These are phyloP conservation scores for Carex scoparia DNA, from an alignment of 176 grass and related monocot genomes.

Conservation along the genomic window DNA sequence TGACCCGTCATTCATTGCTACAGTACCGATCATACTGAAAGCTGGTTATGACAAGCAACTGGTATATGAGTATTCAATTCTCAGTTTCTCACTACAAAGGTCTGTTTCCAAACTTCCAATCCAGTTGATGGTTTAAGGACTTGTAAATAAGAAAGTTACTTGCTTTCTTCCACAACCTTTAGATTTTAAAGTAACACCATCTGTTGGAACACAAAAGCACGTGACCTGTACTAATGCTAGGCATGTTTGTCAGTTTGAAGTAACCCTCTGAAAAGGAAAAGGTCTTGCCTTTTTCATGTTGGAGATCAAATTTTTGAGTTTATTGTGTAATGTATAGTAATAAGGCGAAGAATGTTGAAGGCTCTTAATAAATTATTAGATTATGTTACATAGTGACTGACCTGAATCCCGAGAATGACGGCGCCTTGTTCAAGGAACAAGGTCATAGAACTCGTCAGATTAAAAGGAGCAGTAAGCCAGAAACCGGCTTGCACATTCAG, in stretches of 20 bases:
- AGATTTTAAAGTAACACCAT: neutral
- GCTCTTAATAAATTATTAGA: neutral
- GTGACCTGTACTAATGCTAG: neutral
- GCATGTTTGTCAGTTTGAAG: neutral
- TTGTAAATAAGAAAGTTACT: neutral
- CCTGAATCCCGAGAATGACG: slow-evolving; percentile 70
- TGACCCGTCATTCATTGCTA: neutral
- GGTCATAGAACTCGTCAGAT: slow-evolving; percentile 85
- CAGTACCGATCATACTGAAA: neutral
- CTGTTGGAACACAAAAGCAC: neutral
- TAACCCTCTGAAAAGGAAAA: neutral
- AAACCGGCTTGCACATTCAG: slow-evolving; percentile 50
- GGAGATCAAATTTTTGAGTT: neutral
- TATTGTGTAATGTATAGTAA: neutral
- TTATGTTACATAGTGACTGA: slow-evolving; percentile 23
- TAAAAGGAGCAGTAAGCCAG: slow-evolving; percentile 90
- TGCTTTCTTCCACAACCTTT: neutral
- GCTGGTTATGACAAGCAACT: too few species aligned
- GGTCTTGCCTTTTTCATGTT: neutral
- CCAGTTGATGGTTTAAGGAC: neutral
- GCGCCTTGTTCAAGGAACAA: slow-evolving; percentile 73
- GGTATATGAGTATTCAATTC: neutral
- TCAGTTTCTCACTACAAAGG: neutral
- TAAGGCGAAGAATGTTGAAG: neutral
- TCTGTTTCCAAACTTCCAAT: neutral